Conservation (phyloP, 768 basidiomycete genomes). For the Coprinopsis marcescibilis region DNA sequence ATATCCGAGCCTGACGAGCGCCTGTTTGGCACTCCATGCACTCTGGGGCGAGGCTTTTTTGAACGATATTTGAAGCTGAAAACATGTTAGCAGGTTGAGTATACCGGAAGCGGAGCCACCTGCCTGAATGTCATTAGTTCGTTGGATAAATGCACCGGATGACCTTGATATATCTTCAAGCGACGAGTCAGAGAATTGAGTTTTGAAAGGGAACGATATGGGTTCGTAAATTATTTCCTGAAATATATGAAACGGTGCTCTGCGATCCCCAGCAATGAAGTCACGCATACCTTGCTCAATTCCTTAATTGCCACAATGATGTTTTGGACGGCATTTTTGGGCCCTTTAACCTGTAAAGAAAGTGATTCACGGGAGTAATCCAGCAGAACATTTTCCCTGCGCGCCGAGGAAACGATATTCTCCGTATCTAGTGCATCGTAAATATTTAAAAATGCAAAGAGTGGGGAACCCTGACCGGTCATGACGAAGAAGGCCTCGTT, state of each 20-base stretch:
- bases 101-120: slow-evolving; percentile 6
- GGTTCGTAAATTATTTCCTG: slow-evolving; percentile 36
- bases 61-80: slow-evolving; percentile 54
- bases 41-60: slow-evolving; percentile 33
- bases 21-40: slow-evolving; percentile 38
- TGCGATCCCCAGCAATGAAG: not conserved
- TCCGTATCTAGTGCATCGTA: slow-evolving; percentile 8
- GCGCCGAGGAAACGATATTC: slow-evolving; percentile 53
- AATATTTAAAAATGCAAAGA: not conserved
- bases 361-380: slow-evolving; percentile 53
- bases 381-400: slow-evolving; percentile 54
- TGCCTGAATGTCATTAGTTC: slow-evolving; percentile 44
- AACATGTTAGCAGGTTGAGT: not conserved
- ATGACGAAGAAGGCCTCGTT: slow-evolving; percentile 65
- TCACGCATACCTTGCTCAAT: not conserved
- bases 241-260: not conserved
- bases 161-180: slow-evolving; percentile 46
- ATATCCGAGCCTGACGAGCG: slow-evolving; percentile 38
- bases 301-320: not conserved
- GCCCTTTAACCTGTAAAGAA: slow-evolving; percentile 52
- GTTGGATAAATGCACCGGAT: slow-evolving; percentile 59
- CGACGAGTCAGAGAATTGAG: slow-evolving; percentile 27
- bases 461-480: slow-evolving; percentile 48
- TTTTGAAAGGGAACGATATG: slow-evolving; percentile 38
- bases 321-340: not conserved